These are phyloP conservation scores for Pterulicium gracile DNA, from an alignment of 1,284 basidiomycete species.

Conservation along the genomic window DNA sequence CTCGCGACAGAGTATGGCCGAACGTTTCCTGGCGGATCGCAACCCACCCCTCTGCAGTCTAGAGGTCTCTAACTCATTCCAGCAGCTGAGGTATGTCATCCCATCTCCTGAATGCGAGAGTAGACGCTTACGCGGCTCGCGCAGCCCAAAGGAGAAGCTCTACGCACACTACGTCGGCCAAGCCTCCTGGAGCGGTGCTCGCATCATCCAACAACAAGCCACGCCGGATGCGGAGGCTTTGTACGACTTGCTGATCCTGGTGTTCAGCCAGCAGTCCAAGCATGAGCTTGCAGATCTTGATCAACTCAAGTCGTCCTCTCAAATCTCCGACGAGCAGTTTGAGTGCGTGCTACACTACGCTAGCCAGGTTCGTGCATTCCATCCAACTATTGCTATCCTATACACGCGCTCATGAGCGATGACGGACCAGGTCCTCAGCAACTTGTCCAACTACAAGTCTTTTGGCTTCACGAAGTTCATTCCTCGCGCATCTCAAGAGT, in stretches of 20 bases:
- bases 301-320: slow-evolving; percentile 39
- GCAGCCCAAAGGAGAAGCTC: slow-evolving; percentile 62
- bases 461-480: slow-evolving; percentile 81
- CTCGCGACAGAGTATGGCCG: no score
- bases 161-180: slow-evolving; percentile 61
- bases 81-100: slow-evolving; percentile 44
- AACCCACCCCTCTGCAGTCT: slow-evolving; percentile 59
- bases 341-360: slow-evolving; percentile 61
- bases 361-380: slow-evolving; percentile 49
- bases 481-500: slow-evolving; percentile 50
- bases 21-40: slow-evolving; percentile 62
- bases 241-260: slow-evolving; percentile 59
- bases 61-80: slow-evolving; percentile 53
- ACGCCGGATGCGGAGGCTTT: slow-evolving; percentile 29
- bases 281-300: slow-evolving; percentile 41
- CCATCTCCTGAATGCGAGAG: slow-evolving; percentile 1
- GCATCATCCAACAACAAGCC: slow-evolving; percentile 51
- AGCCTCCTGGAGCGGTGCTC: slow-evolving; percentile 73
- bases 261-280: slow-evolving; percentile 47
- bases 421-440: slow-evolving; percentile 62
- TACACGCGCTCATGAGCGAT: no score
- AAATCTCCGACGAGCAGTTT: slow-evolving; percentile 51
- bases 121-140: slow-evolving; percentile 3
- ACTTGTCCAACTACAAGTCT: slow-evolving; percentile 67
- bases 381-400: no score